These are phyloP conservation scores for Pleodorina starrii DNA, from an alignment of 139 green algal genomes.

Conservation along the genomic window DNA sequence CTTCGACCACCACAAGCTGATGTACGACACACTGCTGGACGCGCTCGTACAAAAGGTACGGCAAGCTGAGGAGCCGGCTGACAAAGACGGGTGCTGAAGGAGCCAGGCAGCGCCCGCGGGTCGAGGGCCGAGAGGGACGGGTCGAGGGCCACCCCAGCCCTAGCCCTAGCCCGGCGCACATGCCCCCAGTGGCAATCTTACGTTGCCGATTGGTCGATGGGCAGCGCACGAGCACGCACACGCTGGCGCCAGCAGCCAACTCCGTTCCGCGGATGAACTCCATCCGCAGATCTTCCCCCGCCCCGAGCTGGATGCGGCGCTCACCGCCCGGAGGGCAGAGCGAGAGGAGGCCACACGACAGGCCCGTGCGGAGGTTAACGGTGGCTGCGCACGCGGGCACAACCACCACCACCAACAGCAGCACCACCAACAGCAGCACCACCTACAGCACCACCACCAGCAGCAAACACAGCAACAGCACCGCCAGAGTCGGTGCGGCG, in stretches of 20 bases:
- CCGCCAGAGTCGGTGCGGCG: neutral
- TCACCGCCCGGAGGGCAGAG: conserved; percentile 45
- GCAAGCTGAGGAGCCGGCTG: too few relatives aligned
- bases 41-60: conserved; percentile 51
- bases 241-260: too few relatives aligned
- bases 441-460: neutral
- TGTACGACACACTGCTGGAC: conserved; percentile 61
- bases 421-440: neutral
- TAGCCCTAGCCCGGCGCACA: too few relatives aligned
- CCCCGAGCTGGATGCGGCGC: conserved; percentile 54
- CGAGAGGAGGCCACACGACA: conserved; percentile 56
- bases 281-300: conserved; percentile 56
- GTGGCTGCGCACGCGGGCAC: neutral
- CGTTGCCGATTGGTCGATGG: too few relatives aligned
- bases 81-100: too few relatives aligned
- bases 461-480: neutral
- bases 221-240: too few relatives aligned
- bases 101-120: too few relatives aligned
- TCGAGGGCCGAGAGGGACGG: too few relatives aligned
- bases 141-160: too few relatives aligned
- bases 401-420: neutral
- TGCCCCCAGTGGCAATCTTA: too few relatives aligned
- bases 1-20: conserved; percentile 58
- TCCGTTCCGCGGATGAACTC: too few relatives aligned
- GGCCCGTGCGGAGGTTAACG: conserved; percentile 9